These are phyloP conservation scores for Protomyces lactucae-debilis DNA, from an alignment of 1,139 yeast genomes.

Conservation along the genomic window DNA sequence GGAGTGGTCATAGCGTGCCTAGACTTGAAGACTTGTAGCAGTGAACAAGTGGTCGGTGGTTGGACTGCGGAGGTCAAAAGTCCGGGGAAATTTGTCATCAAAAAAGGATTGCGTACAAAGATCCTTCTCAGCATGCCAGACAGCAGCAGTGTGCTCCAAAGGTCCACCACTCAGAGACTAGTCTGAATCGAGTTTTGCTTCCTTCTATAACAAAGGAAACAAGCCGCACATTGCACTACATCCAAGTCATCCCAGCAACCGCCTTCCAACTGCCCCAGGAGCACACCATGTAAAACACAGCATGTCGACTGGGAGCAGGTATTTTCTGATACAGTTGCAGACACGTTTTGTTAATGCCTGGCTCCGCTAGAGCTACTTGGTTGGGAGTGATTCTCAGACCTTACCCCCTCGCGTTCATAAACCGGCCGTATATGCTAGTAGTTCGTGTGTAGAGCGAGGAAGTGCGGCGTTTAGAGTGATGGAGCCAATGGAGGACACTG, in stretches of 20 bases:
- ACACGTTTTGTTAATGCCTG: conserved; percentile 24
- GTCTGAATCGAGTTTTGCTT: conserved; percentile 27
- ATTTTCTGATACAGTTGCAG: conserved; percentile 27
- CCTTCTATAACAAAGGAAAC: background rate
- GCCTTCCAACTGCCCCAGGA: conserved; percentile 20
- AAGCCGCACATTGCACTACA: conserved; percentile 29
- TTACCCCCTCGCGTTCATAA: conserved; percentile 18
- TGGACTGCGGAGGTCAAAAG: too few relatives aligned
- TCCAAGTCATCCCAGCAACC: conserved; percentile 27
- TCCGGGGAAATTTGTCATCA: background rate
- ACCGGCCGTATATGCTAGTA: conserved; percentile 1
- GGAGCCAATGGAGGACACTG: conserved; percentile 12
- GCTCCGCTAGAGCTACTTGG: conserved; percentile 27
- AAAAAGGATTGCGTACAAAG: background rate
- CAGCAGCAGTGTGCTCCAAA: conserved; percentile 12
- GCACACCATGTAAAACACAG: background rate
- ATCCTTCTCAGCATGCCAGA: background rate
- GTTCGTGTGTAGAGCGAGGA: conserved; percentile 11
- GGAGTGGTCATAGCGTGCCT: background rate
- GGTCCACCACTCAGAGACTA: conserved; percentile 26
- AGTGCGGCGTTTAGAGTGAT: conserved; percentile 28
- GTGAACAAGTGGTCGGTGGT: too few relatives aligned
- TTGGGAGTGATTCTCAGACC: conserved; percentile 28
- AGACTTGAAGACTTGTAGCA: too few relatives aligned
- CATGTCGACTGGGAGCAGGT: background rate